phyloP scores from a whole-genome alignment of 73 alveolate genomes.

The Tetrahymena malaccensis region DNA sequence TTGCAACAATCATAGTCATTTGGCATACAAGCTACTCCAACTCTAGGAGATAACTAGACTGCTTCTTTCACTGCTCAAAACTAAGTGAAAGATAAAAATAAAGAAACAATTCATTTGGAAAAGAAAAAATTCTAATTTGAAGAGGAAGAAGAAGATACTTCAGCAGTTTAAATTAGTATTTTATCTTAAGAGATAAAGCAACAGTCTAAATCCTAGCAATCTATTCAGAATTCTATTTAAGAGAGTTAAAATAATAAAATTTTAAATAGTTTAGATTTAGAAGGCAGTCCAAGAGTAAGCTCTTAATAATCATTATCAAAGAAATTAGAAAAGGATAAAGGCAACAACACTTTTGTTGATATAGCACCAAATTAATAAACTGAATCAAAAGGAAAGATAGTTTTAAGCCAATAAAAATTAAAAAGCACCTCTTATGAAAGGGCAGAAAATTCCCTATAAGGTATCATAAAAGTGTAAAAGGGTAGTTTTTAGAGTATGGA shows the following conservation, averaged over 20 bases:
- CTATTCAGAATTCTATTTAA: neutral
- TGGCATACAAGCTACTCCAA: neutral
- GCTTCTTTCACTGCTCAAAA: neutral
- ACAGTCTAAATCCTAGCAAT: neutral
- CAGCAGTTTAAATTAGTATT: neutral
- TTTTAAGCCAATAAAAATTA: neutral
- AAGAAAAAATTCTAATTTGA: neutral
- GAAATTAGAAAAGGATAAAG: neutral
- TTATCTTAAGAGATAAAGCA: neutral
- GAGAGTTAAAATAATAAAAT: neutral
- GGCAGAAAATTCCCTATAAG: neutral
- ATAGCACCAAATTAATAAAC: neutral
- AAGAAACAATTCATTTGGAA: neutral
- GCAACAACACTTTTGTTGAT: neutral
- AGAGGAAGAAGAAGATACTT: neutral
- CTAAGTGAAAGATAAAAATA: neutral
- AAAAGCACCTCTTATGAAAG: neutral
- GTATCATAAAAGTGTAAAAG: neutral
- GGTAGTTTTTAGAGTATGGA: neutral
- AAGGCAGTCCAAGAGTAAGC: neutral
- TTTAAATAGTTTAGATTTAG: neutral
- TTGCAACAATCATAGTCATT: neutral
- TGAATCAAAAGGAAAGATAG: neutral
- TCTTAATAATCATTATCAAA: neutral
- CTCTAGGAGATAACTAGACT: neutral